These are phyloP conservation scores for Kickxella alabastrina DNA, from an alignment of 192 early-diverging fungal genomes.

Conservation along the genomic window DNA sequence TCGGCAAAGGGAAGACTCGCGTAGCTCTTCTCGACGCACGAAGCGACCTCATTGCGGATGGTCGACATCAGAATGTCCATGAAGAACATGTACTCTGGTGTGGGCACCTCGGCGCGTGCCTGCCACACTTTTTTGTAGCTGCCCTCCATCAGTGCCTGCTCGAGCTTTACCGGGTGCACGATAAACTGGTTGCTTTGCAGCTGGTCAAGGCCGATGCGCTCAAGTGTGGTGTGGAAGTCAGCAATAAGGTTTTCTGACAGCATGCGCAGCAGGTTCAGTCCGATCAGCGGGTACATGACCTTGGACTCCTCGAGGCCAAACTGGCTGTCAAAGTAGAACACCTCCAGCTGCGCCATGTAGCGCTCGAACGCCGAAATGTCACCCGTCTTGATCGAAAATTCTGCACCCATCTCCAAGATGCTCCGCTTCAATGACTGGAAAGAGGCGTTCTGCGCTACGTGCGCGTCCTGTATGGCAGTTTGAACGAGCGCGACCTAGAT, in stretches of 20 bases:
- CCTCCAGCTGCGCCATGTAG: constrained; percentile 88
- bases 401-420: constrained; percentile 84
- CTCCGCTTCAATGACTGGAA: constrained; percentile 38
- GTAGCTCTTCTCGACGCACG: constrained; percentile 95
- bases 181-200: constrained; percentile 78
- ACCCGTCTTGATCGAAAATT: constrained; percentile 77
- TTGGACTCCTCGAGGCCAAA: constrained; percentile 65
- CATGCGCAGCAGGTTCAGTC: constrained; percentile 89
- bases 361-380: constrained; percentile 95
- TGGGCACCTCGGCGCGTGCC: constrained; percentile 80
- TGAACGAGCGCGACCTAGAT: constrained; percentile 38
- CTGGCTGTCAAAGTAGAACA: constrained; percentile 74
- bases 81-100: constrained; percentile 89
- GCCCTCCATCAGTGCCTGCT: constrained; percentile 97
- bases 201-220: constrained; percentile 80
- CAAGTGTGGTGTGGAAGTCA: constrained; percentile 98
- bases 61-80: constrained; percentile 92
- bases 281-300: constrained; percentile 84
- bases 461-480: constrained; percentile 27
- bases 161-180: constrained; percentile 87
- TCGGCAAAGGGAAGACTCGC: constrained; percentile 75
- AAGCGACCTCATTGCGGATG: constrained; percentile 92
- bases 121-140: constrained; percentile 97
- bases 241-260: constrained; percentile 91
- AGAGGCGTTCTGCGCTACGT: constrained; percentile 23